Conservation (phyloP, 192 early-diverging fungal species). For the Linnemannia hyalina region DNA sequence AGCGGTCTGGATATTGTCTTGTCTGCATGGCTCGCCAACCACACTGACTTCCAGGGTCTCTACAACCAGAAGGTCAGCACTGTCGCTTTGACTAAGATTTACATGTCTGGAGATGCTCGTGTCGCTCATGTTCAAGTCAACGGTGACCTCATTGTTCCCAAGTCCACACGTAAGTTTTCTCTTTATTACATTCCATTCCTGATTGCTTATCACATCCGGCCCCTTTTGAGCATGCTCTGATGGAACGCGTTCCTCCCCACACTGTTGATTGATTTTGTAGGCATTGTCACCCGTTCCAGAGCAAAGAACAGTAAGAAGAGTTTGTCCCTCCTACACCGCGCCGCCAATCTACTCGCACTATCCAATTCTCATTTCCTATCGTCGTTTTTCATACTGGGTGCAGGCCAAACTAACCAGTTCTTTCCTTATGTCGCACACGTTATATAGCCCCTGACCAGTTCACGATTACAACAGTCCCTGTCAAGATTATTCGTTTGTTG, state of each 20-base stretch:
- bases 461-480: slow-evolving; percentile 79
- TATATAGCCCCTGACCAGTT: slow-evolving; percentile 81
- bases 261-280: slow-evolving; percentile 29
- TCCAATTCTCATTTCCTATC: background rate
- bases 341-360: too few species aligned
- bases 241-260: background rate
- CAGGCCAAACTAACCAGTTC: slow-evolving; percentile 20
- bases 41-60: slow-evolving; percentile 84
- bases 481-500: slow-evolving; percentile 90
- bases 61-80: slow-evolving; percentile 87
- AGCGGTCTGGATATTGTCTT: slow-evolving; percentile 85
- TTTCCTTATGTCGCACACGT: background rate
- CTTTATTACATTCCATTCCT: slow-evolving; percentile 5
- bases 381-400: background rate
- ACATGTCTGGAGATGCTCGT: slow-evolving; percentile 74
- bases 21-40: slow-evolving; percentile 86
- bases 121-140: slow-evolving; percentile 77
- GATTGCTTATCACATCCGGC: background rate
- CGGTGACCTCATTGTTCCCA: slow-evolving; percentile 81
- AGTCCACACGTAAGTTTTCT: slow-evolving; percentile 39
- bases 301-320: slow-evolving; percentile 55
- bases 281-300: slow-evolving; percentile 71
- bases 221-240: background rate
- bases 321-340: background rate
- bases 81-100: slow-evolving; percentile 82